Conservation (phyloP, 208 protist genomes). For the Strigomonas culicis region DNA sequence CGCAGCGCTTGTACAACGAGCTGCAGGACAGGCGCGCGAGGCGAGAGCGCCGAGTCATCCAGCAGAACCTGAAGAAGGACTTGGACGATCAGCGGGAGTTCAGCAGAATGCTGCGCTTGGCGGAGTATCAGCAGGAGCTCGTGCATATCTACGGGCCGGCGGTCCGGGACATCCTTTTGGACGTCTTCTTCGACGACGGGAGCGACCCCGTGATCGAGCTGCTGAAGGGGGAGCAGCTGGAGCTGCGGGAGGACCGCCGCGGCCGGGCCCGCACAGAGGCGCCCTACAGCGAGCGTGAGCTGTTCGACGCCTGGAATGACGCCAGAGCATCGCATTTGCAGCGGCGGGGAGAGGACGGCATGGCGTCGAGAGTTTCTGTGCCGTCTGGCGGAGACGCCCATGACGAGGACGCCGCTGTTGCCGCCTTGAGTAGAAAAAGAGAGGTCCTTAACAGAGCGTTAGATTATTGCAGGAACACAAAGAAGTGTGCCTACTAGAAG, state of each 20-base stretch:
- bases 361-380: too few relatives aligned
- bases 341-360: too few relatives aligned
- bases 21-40: conserved; percentile 34
- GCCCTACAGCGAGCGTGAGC: background rate
- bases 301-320: too few relatives aligned
- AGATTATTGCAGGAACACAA: conserved; percentile 15
- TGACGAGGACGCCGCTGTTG: too few relatives aligned
- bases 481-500: conserved; percentile 9
- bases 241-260: background rate
- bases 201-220: conserved; percentile 19
- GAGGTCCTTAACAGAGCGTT: conserved; percentile 22
- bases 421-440: conserved; percentile 13
- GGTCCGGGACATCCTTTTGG: conserved; percentile 39
- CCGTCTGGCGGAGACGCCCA: too few relatives aligned
- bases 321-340: too few relatives aligned
- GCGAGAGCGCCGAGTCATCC: conserved; percentile 20
- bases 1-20: conserved; percentile 26
- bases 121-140: conserved; percentile 53
- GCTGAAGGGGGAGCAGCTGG: conserved; percentile 6
- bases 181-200: conserved; percentile 39
- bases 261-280: background rate
- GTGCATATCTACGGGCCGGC: conserved; percentile 46
- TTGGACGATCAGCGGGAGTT: conserved; percentile 45
- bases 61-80: conserved; percentile 23
- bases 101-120: conserved; percentile 28